phyloP scores from a whole-genome alignment of 495 filamentous ascomycete genomes.

The Rhypophila decipiens region DNA sequence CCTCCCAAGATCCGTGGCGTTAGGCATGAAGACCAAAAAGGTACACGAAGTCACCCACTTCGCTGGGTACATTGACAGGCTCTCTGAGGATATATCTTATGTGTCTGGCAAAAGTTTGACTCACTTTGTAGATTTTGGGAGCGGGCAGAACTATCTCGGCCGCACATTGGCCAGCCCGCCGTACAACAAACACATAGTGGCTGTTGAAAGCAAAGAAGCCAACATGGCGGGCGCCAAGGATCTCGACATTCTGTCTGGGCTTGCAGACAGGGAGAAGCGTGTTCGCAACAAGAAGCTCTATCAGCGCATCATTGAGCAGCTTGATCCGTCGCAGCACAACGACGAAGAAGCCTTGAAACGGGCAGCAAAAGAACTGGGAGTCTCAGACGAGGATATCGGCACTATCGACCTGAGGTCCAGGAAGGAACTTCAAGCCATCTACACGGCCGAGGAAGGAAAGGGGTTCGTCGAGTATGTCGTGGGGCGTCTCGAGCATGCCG shows the following conservation, averaged over 20 bases:
- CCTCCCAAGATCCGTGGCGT: slow-evolving; percentile 61
- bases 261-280: slow-evolving; percentile 60
- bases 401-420: slow-evolving; percentile 40
- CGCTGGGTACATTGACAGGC: slow-evolving; percentile 45
- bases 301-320: slow-evolving; percentile 39
- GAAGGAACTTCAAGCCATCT: slow-evolving; percentile 39
- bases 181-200: slow-evolving; percentile 80
- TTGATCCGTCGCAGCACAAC: slow-evolving; percentile 30
- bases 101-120: slow-evolving; percentile 51
- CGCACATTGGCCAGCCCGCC: slow-evolving; percentile 77
- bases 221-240: slow-evolving; percentile 79
- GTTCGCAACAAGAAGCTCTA: slow-evolving; percentile 72
- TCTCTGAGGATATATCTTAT: slow-evolving; percentile 45
- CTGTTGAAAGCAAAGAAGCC: slow-evolving; percentile 78
- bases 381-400: slow-evolving; percentile 26
- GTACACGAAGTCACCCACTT: slow-evolving; percentile 80
- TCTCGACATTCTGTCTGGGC: slow-evolving; percentile 69
- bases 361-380: slow-evolving; percentile 27
- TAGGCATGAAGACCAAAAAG: slow-evolving; percentile 96
- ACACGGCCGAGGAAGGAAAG: slow-evolving; percentile 47
- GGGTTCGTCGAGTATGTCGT: slow-evolving; percentile 65
- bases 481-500: slow-evolving; percentile 50
- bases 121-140: slow-evolving; percentile 92
- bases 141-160: slow-evolving; percentile 92
- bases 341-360: slow-evolving; percentile 35